Base-by-base conservation (phyloP, 305 asterid genomes). In the Caryopteris hybrid region DNA sequence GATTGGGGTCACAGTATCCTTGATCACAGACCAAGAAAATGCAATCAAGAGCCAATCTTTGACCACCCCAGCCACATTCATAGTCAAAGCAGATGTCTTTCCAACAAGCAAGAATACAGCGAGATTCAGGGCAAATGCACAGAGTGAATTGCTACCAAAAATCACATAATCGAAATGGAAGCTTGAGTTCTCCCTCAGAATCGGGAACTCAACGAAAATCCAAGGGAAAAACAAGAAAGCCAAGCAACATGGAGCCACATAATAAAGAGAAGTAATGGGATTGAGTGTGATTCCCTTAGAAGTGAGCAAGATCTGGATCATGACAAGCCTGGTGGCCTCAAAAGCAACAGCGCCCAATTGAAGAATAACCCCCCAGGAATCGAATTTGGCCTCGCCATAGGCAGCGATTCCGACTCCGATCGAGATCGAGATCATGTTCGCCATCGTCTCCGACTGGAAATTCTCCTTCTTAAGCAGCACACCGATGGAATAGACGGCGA, bases 11-110 rank as follows among this genome's bases (percentile, higher is more conserved):
- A 84, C 89, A 0, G 87, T 84, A 38, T 84, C 89, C 79, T 84
- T 84, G 21, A 84, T 84, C 64, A 84, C 89, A 0, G 89, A 81
- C 89, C 89, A 84, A 0, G 89, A 84, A 31, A 84, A 84, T 0
- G 89, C 87, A 68, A 84, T 84, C 78, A 84, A 64, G 10, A 84
- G 71, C 89, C 89, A 84, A 58, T 84, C 89, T 52, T 84, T 84
- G 16, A 84, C 89, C 55, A 84, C 89, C 10, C 89, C 87, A 33
- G 89, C 89, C 48, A 84, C 89, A 66, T 84, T 84, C 89, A 84
- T 84, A 0, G 89, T 84, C 85, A 84, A 62, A 3, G 89, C 89
- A 5, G 89, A 84, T 0, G 89, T 84, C 75, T 84, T 84, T 6
- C 89, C 89, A 4, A 84, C 89, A 6, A 84, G 85, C 62, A 84